These are phyloP conservation scores for Cutaneotrichosporon mucoides DNA, from an alignment of 1,284 basidiomycete genomes.

Conservation along the genomic window DNA sequence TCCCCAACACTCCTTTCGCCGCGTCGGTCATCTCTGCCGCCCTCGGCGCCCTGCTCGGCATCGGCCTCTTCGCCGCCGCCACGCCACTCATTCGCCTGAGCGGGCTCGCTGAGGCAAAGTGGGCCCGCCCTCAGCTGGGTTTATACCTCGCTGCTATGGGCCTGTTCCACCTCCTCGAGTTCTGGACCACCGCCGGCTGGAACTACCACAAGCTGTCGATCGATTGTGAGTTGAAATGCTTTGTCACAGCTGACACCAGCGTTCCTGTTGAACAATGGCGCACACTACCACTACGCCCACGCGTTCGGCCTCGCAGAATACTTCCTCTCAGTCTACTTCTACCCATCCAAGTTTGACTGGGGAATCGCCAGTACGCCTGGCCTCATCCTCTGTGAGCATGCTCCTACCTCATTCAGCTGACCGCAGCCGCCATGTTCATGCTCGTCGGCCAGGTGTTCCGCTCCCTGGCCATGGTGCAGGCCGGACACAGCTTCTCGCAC, in stretches of 20 bases:
- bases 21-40: constrained; percentile 68
- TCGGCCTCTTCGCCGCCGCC: constrained; percentile 47
- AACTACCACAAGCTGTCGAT: constrained; percentile 87
- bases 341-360: constrained; percentile 40
- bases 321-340: constrained; percentile 64
- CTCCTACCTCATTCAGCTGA: not conserved
- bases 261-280: constrained; percentile 88
- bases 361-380: constrained; percentile 32
- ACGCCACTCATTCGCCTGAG: constrained; percentile 51
- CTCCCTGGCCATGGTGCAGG: constrained; percentile 92
- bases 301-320: constrained; percentile 74
- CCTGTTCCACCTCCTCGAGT: constrained; percentile 89
- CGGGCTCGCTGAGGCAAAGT: constrained; percentile 52
- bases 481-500: constrained; percentile 90
- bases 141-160: constrained; percentile 77
- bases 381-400: constrained; percentile 38
- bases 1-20: constrained; percentile 78
- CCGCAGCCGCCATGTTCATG: constrained; percentile 51
- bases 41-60: constrained; percentile 55
- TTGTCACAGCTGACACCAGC: constrained; percentile 54
- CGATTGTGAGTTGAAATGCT: constrained; percentile 65
- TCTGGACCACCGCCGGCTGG: constrained; percentile 91
- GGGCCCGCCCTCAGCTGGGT: constrained; percentile 70
- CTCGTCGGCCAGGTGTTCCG: constrained; percentile 72
- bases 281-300: constrained; percentile 82